These are phyloP conservation scores for Acanthamoeba healyi DNA, from an alignment of 208 protist species.

Conservation along the genomic window DNA sequence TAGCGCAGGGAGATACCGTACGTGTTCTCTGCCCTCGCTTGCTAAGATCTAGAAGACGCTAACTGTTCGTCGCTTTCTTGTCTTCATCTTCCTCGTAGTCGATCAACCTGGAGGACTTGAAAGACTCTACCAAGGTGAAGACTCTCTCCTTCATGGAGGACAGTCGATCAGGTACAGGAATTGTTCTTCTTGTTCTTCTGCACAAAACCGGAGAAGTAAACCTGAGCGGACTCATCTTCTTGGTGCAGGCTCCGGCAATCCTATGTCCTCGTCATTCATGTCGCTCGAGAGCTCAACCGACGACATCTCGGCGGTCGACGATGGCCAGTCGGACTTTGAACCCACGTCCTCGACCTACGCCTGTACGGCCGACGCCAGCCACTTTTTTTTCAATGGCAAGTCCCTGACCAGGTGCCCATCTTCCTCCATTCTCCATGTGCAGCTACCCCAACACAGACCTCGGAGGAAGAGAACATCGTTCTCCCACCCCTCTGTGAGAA, in stretches of 20 bases:
- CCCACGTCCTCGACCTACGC: not conserved
- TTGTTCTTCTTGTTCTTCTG: too few relatives aligned
- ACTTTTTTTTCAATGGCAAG: not conserved
- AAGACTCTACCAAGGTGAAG: slow-evolving; percentile 19
- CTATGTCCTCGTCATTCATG: not conserved
- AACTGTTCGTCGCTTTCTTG: not conserved
- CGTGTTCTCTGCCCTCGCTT: not conserved
- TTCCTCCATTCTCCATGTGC: not conserved
- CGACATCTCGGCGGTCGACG: not conserved
- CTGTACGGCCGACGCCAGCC: not conserved
- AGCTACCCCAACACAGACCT: not conserved
- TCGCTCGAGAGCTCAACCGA: slow-evolving; percentile 1
- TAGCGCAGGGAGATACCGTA: slow-evolving; percentile 41
- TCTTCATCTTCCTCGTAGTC: not conserved
- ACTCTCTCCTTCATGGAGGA: not conserved
- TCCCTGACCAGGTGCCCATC: not conserved
- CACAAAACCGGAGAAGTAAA: not conserved
- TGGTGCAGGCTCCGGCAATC: not conserved
- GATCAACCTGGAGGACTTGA: slow-evolving; percentile 61
- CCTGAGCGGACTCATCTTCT: not conserved
- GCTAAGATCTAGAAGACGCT: not conserved
- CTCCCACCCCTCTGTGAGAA: slow-evolving; percentile 4
- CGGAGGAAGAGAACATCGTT: slow-evolving; percentile 1
- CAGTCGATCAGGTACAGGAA: not conserved
- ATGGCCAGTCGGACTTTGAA: not conserved